Evolutionary conservation across 2,329 filamentous ascomycete genomes (phyloP).

Genomic region (Hypoxylon sp.): DNA sequence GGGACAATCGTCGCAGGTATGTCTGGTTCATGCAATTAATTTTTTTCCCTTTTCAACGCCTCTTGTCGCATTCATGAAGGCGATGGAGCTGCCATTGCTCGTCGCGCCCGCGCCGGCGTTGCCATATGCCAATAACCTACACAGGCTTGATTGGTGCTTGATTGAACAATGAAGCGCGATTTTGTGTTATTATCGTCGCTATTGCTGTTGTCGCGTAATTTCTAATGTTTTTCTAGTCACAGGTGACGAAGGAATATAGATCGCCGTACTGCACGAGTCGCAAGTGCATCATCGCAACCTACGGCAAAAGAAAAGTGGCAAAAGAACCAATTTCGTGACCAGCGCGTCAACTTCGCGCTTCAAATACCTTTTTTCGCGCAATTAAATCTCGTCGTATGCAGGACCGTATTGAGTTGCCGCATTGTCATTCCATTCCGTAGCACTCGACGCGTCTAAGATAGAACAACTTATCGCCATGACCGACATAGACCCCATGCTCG

Average conservation of each 20-base stretch:
- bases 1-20: constrained; percentile 41
- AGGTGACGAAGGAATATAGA: constrained; percentile 36
- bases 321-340: constrained; percentile 9
- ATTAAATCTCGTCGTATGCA: constrained; percentile 26
- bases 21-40: constrained; percentile 22
- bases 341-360: constrained; percentile 29
- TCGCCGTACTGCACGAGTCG: constrained; percentile 22
- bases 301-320: constrained; percentile 4
- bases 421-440: constrained; percentile 17
- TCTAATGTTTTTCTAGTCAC: constrained; percentile 39
- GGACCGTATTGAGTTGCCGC: constrained; percentile 11
- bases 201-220: constrained; percentile 27
- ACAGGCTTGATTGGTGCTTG: constrained; percentile 24
- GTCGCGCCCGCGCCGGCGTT: constrained; percentile 25
- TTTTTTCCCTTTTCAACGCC: constrained; percentile 1
- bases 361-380: constrained; percentile 12
- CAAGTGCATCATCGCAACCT: constrained; percentile 27
- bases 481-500: constrained; percentile 49
- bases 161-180: constrained; percentile 14
- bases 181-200: constrained; percentile 8
- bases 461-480: constrained; percentile 45
- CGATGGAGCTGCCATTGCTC: constrained; percentile 25
- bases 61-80: constrained; percentile 29
- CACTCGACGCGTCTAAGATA: constrained; percentile 28
- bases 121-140: constrained; percentile 22